Conservation (phyloP, 768 basidiomycete species). For the Strobilomyces confusus region DNA sequence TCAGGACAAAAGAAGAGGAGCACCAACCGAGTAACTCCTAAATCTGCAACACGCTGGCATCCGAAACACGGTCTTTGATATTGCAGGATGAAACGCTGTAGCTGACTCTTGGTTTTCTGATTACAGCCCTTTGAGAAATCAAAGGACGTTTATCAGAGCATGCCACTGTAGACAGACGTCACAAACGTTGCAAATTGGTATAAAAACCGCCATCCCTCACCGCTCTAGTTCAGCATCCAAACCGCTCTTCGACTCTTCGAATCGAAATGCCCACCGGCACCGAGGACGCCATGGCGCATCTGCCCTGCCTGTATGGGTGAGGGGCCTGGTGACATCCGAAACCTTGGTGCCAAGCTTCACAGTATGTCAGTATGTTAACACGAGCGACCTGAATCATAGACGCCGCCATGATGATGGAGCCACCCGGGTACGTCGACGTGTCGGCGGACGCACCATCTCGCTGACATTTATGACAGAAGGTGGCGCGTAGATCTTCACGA, state of each 20-base stretch:
- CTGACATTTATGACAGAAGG: not conserved
- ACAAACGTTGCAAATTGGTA: not conserved
- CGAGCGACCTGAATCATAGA: not conserved
- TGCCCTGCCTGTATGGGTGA: not conserved
- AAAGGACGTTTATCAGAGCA: not conserved
- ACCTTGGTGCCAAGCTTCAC: not conserved
- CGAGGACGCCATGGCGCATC: not conserved
- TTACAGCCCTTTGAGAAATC: not conserved
- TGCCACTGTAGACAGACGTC: not conserved
- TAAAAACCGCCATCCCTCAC: constrained; percentile 1
- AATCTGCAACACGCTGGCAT: no score
- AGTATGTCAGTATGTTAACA: not conserved
- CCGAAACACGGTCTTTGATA: not conserved
- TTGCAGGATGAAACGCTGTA: not conserved
- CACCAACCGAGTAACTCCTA: no score
- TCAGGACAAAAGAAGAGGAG: no score
- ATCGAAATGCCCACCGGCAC: not conserved
- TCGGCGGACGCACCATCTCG: not conserved
- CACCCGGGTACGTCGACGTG: not conserved
- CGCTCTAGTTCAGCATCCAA: not conserved
- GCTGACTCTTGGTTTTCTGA: not conserved
- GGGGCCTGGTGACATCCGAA: not conserved
- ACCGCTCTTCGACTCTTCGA: not conserved
- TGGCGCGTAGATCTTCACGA: not conserved
- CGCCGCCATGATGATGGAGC: not conserved